Percentiles rank a stretch among this genome's conserved stretches.
Evolutionary conservation across 208 protist species (phyloP).

Genomic region (Balamuthia mandrillaris): DNA sequence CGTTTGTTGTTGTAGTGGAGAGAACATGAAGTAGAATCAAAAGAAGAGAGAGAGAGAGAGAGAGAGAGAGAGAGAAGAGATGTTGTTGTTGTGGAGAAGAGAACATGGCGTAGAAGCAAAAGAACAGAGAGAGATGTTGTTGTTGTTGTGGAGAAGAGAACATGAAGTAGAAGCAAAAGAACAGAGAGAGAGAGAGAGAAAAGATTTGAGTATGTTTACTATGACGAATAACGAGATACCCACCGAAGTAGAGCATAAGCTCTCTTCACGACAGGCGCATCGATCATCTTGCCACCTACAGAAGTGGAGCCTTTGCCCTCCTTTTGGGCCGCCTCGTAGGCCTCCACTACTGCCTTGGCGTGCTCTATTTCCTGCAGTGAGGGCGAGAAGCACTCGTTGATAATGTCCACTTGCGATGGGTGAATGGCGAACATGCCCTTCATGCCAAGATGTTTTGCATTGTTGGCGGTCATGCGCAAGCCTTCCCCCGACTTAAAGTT

Average conservation of each 20-base stretch:
- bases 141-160: no score
- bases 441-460: neutral
- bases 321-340: constrained; percentile 28
- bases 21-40: no score
- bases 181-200: no score
- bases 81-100: no score
- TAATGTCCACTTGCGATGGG: constrained; percentile 8
- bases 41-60: no score
- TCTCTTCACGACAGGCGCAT: constrained; percentile 32
- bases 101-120: no score
- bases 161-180: no score
- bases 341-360: neutral
- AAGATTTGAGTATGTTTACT: no score
- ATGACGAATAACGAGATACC: no score
- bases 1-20: no score
- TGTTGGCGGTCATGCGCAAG: neutral
- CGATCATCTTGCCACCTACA: constrained; percentile 35
- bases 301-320: constrained; percentile 33
- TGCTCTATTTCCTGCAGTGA: constrained; percentile 18
- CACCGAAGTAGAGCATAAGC: constrained; percentile 29
- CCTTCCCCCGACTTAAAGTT: constrained; percentile 17
- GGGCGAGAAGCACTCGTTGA: constrained; percentile 39
- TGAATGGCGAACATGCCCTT: constrained; percentile 37
- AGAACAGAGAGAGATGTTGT: no score
- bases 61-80: no score